Evolutionary conservation across 805 yeast genomes (phyloP).

Genomic region (Cephaloascus albidus): DNA sequence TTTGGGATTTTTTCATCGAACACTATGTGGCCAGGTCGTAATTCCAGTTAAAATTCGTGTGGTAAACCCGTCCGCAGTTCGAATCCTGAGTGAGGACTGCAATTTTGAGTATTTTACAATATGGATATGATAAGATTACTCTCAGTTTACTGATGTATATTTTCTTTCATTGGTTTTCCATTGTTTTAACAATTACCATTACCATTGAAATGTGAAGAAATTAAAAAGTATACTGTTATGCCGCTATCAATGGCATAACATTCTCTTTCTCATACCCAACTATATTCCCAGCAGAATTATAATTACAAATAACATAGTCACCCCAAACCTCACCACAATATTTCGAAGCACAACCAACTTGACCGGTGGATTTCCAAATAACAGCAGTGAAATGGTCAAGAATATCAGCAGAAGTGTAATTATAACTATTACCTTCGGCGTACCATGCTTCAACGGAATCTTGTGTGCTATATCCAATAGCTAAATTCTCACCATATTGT

Average conservation of each 20-base stretch:
- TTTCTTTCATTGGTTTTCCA: no score
- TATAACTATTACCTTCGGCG: conserved; percentile 36
- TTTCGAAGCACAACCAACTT: conserved; percentile 25
- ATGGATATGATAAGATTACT: no score
- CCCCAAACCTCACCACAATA: conserved; percentile 22
- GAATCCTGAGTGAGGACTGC: no score
- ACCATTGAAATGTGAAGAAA: no score
- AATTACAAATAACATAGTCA: conserved; percentile 26
- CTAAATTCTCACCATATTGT: conserved; percentile 72
- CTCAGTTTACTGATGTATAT: no score
- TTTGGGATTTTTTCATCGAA: no score
- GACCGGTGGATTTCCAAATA: conserved; percentile 22
- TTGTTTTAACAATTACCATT: no score
- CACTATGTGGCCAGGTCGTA: no score
- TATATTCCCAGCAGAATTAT: conserved; percentile 21
- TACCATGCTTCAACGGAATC: conserved; percentile 74
- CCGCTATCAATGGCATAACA: conserved; percentile 11
- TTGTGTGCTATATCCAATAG: conserved; percentile 53
- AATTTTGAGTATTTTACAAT: no score
- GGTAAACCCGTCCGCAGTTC: no score
- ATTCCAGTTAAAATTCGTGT: no score
- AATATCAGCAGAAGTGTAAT: conserved; percentile 22
- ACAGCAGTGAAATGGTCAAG: conserved; percentile 41
- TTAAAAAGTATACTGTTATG: no score
- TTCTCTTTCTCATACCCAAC: conserved; percentile 14